Evolutionary conservation across 441 rosid genomes (phyloP), one percentile per base, ranked within the genome.

Genomic region (Gossypium armourianum): DNA sequence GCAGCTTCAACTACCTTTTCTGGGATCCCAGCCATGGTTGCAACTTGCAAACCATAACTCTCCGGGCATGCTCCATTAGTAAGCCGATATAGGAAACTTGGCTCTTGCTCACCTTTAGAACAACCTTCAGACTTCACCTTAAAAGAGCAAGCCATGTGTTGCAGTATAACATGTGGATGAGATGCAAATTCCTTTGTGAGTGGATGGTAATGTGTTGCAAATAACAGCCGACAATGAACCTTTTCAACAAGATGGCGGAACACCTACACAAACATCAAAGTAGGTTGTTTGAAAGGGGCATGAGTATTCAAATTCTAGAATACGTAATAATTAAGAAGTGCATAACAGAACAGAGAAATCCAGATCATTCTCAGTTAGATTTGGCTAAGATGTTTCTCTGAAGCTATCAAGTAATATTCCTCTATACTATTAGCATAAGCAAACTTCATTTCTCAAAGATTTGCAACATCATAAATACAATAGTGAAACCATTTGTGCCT

Each of bases 151-250:
- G 97, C 96, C 98, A 94, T 94, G 83, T 94, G 96, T 82, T 91
- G 90, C 74, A 83, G 84, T 36, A 70, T 81, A 62, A 94, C 96
- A 4, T 79, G 97, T 2, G 97, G 97, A 80, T 94, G 97, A 75
- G 94, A 84, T 62, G 88, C 85, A 66, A 94, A 94, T 70, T 94
- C 98, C 82, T 88, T 91, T 19, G 97, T 91, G 55, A 94, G 96
- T 0, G 97, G 92, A 72, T 92, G 97, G 76, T 94, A 94, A 79
- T 94, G 98, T 1, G 97, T 94, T 7, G 98, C 97, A 64, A 94
- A 92, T 68, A 91, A 86, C 77, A 94, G 78, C 45, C 97, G 83
- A 75, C 97, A 94, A 67, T 90, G 90, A 32, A 94, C 87, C 76
- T 86, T 89, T 78, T 94, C 97, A 10, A 91, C 88, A 36, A 94